phyloP scores from a whole-genome alignment of 2,329 filamentous ascomycete species.

The Penicillium sp. region DNA sequence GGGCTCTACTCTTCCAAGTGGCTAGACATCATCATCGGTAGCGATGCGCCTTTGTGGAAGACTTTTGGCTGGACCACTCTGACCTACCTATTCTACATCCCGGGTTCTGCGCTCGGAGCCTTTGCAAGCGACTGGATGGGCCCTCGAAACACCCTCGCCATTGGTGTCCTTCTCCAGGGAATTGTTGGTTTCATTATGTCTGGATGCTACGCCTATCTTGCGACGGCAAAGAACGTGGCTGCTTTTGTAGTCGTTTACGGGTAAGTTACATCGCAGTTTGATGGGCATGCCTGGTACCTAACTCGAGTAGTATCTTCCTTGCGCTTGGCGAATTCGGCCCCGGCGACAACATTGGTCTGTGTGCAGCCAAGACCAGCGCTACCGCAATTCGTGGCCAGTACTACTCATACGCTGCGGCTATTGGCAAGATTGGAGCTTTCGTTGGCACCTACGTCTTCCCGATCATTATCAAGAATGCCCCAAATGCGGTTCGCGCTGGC shows the following conservation, averaged over 20 bases:
- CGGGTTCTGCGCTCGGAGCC: constrained; percentile 74
- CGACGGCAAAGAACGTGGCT: constrained; percentile 63
- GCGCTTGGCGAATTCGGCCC: constrained; percentile 78
- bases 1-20: constrained; percentile 74
- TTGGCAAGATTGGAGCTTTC: constrained; percentile 63
- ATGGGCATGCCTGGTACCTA: background rate
- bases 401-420: constrained; percentile 53
- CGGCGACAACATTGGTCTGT: constrained; percentile 84
- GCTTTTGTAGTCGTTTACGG: constrained; percentile 78
- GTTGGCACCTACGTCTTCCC: constrained; percentile 81
- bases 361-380: constrained; percentile 83
- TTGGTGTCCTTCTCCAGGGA: constrained; percentile 70
- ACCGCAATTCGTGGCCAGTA: constrained; percentile 82
- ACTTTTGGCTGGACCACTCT: constrained; percentile 85
- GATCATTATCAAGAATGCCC: constrained; percentile 61
- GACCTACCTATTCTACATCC: constrained; percentile 85
- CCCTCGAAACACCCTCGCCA: constrained; percentile 68
- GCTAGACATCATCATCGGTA: constrained; percentile 59
- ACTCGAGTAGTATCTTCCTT: constrained; percentile 60
- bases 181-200: constrained; percentile 87
- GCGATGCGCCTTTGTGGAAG: constrained; percentile 64
- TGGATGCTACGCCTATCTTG: constrained; percentile 70
- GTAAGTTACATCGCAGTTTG: constrained; percentile 22
- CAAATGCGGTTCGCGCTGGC: constrained; percentile 57
- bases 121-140: constrained; percentile 76